Base-by-base conservation (phyloP, 192 early-diverging fungal genomes). In the Backusella tarrabulga region DNA sequence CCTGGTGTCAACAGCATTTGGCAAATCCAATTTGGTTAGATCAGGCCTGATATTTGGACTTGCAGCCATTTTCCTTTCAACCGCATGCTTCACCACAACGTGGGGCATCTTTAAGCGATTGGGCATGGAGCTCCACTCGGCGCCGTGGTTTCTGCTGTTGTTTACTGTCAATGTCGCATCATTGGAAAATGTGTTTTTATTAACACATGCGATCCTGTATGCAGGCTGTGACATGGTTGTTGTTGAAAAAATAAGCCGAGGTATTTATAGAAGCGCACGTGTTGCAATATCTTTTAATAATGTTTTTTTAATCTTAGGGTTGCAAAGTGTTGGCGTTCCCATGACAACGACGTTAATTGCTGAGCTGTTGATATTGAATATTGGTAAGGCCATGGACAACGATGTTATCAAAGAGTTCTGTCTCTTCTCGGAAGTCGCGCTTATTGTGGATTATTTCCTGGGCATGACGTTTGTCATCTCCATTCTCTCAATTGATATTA, bases 391-490 rank as follows among this genome's bases (percentile, higher is more conserved):
- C 26, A 90, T 89, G 41, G 86, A 86, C 14, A 83, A 89, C 7
- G 86, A 85, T 32, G 84, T 90, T 3, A 84, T 95, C 8, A 90
- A 91, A 78, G 92, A 95, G 72, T 95, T 94, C 80, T 94, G 92
- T 68, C 79, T 92, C 2, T 93, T 94, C 76, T 87, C 86, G 1
- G 83, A 87, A 15, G 84, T 91, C 4, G 86, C 91, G 19, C 79
- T 95, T 29, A 80, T 94, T 12, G 91, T 95, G 70, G 93, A 94
- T 78, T 94, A 91, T 78, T 81, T 93, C n/a, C 74, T 95, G 67
- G 92, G 94, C 76, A 88, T 95, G 76, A 92, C 94, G 1, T 94
- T 95, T 76, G 93, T 94, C 68, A 86, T 90, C 36, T 90, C 92
- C 0, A 90, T 93, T 41, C 81, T 95, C n/a, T 92, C 94, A 1